A percentile compares a stretch with the other conserved stretches of the same genome.
Evolutionary conservation across 2,329 filamentous ascomycete genomes (phyloP).

Genomic region (Trichoderma harzianum): DNA sequence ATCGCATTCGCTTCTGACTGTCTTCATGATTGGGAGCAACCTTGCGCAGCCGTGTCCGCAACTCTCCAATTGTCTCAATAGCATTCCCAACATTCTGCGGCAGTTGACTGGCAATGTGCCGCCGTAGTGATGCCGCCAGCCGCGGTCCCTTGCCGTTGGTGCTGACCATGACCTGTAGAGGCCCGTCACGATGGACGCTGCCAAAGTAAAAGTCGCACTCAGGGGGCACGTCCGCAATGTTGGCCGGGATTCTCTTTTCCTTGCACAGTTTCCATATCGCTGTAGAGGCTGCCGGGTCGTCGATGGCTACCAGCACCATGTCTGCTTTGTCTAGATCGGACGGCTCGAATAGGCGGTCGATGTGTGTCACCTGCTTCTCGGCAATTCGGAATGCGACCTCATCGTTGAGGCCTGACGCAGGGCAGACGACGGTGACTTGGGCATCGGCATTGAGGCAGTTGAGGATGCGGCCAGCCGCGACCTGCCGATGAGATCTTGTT

Average conservation of each 20-base stretch:
- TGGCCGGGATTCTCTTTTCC: conserved; percentile 76
- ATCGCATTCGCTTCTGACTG: conserved; percentile 85
- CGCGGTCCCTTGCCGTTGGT: conserved; percentile 96
- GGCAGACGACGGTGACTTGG: conserved; percentile 80
- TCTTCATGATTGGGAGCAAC: conserved; percentile 70
- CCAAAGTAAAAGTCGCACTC: conserved; percentile 99
- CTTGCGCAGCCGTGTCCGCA: conserved; percentile 75
- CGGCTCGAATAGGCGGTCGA: conserved; percentile 81
- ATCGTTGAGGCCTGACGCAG: conserved; percentile 73
- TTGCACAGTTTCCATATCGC: conserved; percentile 93
- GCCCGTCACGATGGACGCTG: conserved; percentile 89
- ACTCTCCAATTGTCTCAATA: conserved; percentile 75
- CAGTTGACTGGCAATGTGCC: conserved; percentile 72
- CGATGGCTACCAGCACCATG: conserved; percentile 91
- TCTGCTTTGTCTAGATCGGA: conserved; percentile 76
- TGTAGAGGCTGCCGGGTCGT: conserved; percentile 87
- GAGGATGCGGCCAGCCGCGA: conserved; percentile 89
- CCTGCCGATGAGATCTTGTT: conserved; percentile 51
- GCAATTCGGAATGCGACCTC: conserved; percentile 83
- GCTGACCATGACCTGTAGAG: conserved; percentile 96
- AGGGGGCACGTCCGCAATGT: conserved; percentile 93
- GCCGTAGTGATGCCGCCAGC: conserved; percentile 79
- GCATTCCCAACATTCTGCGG: conserved; percentile 80
- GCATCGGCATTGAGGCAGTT: conserved; percentile 95
- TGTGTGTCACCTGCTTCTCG: conserved; percentile 70